phyloP scores from a whole-genome alignment of 192 early-diverging fungal genomes.

The Jimgerdemannia lactiflua region DNA sequence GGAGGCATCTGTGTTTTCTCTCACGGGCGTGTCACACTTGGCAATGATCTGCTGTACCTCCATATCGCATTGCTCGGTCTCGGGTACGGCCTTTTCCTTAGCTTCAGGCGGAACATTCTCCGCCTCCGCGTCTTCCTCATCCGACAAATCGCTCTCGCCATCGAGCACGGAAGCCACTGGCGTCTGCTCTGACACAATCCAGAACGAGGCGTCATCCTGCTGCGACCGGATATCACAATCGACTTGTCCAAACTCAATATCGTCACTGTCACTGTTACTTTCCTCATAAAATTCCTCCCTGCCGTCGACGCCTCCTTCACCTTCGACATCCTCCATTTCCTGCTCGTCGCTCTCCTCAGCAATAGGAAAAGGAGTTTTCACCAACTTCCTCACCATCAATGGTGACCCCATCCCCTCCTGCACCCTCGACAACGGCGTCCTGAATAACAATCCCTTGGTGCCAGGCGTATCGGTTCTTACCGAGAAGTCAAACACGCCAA shows the following conservation, averaged over 20 bases:
- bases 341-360: no score
- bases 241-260: not conserved
- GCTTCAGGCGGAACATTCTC: not conserved
- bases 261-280: not conserved
- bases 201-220: not conserved
- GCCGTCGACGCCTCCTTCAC: not conserved
- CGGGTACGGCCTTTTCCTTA: not conserved
- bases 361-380: not conserved
- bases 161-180: no score
- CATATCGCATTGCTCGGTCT: not conserved
- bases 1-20: not conserved
- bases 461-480: not conserved
- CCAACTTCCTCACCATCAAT: not conserved
- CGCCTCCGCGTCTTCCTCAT: not conserved
- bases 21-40: not conserved
- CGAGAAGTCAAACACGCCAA: not conserved
- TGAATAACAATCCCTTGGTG: not conserved
- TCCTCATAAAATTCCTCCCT: not conserved
- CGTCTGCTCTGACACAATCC: not conserved
- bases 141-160: not conserved
- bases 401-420: not conserved
- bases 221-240: not conserved
- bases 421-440: not conserved
- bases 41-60: not conserved
- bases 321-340: not conserved